Evolutionary conservation across 1,139 yeast species (phyloP).

Genomic region (Kurtzmaniella quercitrusa): DNA sequence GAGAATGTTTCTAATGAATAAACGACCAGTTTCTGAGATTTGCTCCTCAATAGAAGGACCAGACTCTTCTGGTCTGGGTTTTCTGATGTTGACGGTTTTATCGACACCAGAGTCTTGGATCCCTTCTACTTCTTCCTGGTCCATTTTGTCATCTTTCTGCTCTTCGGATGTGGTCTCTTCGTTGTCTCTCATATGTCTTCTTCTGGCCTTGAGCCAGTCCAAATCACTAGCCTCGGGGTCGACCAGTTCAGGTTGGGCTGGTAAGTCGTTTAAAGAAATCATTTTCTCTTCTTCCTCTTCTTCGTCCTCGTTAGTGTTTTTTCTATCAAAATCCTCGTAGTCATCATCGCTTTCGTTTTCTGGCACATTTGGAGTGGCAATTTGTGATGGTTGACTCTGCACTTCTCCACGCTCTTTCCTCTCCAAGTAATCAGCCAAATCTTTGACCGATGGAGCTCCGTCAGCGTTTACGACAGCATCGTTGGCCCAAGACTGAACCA

Average conservation of each 20-base stretch:
- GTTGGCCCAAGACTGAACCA: constrained; percentile 70
- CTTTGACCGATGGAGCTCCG: constrained; percentile 47
- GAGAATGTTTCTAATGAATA: constrained; percentile 81
- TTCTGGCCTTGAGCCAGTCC: constrained; percentile 82
- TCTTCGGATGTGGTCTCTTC: constrained; percentile 14
- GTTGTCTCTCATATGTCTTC: constrained; percentile 66
- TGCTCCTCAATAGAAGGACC: constrained; percentile 22
- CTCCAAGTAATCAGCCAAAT: constrained; percentile 37
- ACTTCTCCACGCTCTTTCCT: constrained; percentile 16
- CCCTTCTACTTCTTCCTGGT: constrained; percentile 15
- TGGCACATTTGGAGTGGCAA: constrained; percentile 19
- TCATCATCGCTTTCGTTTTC: constrained; percentile 64
- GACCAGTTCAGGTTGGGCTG: constrained; percentile 26
- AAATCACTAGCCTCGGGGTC: constrained; percentile 66
- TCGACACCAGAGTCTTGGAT: constrained; percentile 8
- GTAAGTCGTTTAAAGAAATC: constrained; percentile 14
- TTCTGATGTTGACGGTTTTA: constrained; percentile 9
- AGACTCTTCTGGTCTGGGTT: constrained; percentile 2
- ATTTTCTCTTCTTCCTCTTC: constrained; percentile 17
- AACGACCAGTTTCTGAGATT: constrained; percentile 69
- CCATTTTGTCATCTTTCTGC: constrained; percentile 2
- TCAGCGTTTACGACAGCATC: constrained; percentile 55
- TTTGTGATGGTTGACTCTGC: constrained; percentile 15
- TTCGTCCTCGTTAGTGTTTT: constrained; percentile 22
- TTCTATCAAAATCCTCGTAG: constrained; percentile 45